Conservation (phyloP, 2,329 filamentous ascomycete species). For the Scorias spongiosa region DNA sequence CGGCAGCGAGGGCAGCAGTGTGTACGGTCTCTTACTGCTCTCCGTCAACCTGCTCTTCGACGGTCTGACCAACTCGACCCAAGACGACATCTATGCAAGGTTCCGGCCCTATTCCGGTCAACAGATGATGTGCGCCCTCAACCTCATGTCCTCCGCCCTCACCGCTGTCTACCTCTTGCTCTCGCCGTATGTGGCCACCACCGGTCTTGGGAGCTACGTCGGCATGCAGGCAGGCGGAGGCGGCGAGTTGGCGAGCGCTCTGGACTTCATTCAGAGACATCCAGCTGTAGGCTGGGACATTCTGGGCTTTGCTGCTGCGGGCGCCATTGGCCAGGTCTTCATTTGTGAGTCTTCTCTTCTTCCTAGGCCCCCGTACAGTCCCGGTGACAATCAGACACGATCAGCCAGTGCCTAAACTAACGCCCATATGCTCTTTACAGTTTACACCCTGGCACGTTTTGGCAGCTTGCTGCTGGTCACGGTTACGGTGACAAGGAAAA, state of each 20-base stretch:
- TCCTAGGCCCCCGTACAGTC: not conserved
- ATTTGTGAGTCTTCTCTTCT: slow-evolving; percentile 42
- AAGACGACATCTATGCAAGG: slow-evolving; percentile 75
- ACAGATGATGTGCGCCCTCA: slow-evolving; percentile 99
- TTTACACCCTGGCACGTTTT: slow-evolving; percentile 87
- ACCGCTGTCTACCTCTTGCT: slow-evolving; percentile 63
- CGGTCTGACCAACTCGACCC: slow-evolving; percentile 87
- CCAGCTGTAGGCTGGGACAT: slow-evolving; percentile 77
- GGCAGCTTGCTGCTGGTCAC: slow-evolving; percentile 85
- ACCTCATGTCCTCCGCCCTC: slow-evolving; percentile 67
- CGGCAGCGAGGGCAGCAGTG: slow-evolving; percentile 37
- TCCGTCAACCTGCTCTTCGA: slow-evolving; percentile 87
- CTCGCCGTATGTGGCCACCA: slow-evolving; percentile 64
- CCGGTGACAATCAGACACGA: not conserved
- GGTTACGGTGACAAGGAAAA: slow-evolving; percentile 93
- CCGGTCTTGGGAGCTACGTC: slow-evolving; percentile 25
- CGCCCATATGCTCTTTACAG: slow-evolving; percentile 6
- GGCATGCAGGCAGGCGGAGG: slow-evolving; percentile 35
- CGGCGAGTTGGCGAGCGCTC: slow-evolving; percentile 65
- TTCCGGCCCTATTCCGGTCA: slow-evolving; percentile 75
- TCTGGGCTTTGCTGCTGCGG: slow-evolving; percentile 75
- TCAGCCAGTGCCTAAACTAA: not conserved
- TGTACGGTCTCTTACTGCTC: slow-evolving; percentile 71
- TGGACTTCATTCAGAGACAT: slow-evolving; percentile 66
- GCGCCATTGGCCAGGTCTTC: slow-evolving; percentile 88